phyloP scores from a whole-genome alignment of 2,329 filamentous ascomycete species.

The Trematosphaeria pertusa region DNA sequence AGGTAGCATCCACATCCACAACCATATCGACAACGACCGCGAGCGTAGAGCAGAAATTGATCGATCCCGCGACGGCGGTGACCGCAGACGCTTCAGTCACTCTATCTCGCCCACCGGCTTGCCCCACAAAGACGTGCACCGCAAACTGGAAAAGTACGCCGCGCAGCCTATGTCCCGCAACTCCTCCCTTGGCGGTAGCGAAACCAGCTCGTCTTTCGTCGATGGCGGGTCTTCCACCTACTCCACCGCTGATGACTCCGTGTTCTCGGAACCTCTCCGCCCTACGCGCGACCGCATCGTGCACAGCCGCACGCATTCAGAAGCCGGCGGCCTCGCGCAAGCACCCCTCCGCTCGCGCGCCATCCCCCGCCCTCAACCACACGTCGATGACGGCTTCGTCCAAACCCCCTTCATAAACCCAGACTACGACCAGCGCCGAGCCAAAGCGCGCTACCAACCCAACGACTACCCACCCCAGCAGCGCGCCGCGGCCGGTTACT shows the following conservation, averaged over 20 bases:
- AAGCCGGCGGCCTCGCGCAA: conserved; percentile 3
- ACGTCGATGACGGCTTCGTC: neutral
- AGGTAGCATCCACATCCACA: conserved; percentile 25
- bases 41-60: conserved; percentile 15
- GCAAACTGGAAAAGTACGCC: conserved; percentile 13
- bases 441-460: neutral
- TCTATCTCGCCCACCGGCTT: conserved; percentile 3
- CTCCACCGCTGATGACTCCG: conserved; percentile 24
- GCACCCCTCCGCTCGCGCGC: conserved; percentile 5
- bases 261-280: conserved; percentile 21
- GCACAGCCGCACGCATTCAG: conserved; percentile 1
- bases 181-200: conserved; percentile 30
- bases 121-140: conserved; percentile 11
- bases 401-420: neutral
- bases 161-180: conserved; percentile 26
- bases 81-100: neutral
- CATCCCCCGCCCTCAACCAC: neutral
- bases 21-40: conserved; percentile 24
- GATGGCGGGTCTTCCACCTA: conserved; percentile 24
- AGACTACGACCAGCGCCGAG: conserved; percentile 2
- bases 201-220: conserved; percentile 23
- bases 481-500: conserved; percentile 11
- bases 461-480: conserved; percentile 16
- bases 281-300: conserved; percentile 3
- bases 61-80: conserved; percentile 4